Evolutionary conservation across 2,329 filamentous ascomycete species (phyloP), one percentile per base, ranked within the genome.

Genomic region (Nannizziopsis arthrosporioides): DNA sequence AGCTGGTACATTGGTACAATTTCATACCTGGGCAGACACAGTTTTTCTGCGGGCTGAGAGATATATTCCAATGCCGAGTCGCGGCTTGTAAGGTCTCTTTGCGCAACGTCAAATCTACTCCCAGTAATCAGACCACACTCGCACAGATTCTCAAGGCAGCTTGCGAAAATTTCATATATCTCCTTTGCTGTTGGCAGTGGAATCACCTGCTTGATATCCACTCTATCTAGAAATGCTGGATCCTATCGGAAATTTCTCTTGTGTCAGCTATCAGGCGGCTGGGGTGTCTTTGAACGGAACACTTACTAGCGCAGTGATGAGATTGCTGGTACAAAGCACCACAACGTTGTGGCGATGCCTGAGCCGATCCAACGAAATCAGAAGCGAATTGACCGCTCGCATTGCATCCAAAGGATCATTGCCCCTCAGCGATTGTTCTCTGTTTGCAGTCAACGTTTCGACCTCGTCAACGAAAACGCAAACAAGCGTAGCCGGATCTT

Each of bases 381-480:
- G 64, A 0, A 75, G 59, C 45, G 73, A 68, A 50, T 75, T 75
- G 0, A 73, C 73, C 3, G 71, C 70, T 39, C 72, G 61, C 51
- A 74, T 57, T 1, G 68, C 66, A 53, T 75, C 72, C 11, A 60
- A 62, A 31, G 68, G 69, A 50, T 75, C 72, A 43, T 65, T 68
- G 11, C 63, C 60, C 36, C 45, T 56, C 1, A 63, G 52, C 2
- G 65, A 63, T 39, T 66, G 61, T 48, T 72, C 66, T 31, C 72
- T 65, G 5, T 60, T 65, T 37, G 66, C 61, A n/a, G 71, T 68
- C 14, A 75, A 57, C 2, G 66, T 72, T 51, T 75, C 73, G 12
- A 75, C 65, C 50, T 75, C 73, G 48, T 75, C 73, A 34, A 75
- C 68, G 14, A 74, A 58, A 0, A 75, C 65, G 42, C 67, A 68